A percentile compares a stretch with the other conserved stretches of the same genome.
Evolutionary conservation across 768 basidiomycete genomes (phyloP).

Genomic region (Amanita exitialis): DNA sequence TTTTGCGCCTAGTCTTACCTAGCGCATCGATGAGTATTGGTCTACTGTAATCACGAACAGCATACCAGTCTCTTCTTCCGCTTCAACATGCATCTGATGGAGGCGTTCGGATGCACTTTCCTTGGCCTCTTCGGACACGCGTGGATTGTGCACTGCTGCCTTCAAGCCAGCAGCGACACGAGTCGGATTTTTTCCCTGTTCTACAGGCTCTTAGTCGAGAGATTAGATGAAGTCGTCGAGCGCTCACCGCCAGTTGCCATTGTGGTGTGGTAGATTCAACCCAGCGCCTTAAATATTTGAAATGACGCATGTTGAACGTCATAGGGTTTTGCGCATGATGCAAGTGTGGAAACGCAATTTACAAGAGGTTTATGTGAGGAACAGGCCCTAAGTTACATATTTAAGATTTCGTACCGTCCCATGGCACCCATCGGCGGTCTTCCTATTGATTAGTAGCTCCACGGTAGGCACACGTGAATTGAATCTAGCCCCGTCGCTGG

Average conservation of each 20-base stretch:
- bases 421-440: neutral
- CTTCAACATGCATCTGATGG: slow-evolving; percentile 19
- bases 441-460: slow-evolving; percentile 3
- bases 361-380: neutral
- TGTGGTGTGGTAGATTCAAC: neutral
- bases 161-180: slow-evolving; percentile 39
- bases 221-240: neutral
- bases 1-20: neutral
- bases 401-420: no score
- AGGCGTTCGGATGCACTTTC: slow-evolving; percentile 35
- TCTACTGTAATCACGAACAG: neutral
- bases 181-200: slow-evolving; percentile 9
- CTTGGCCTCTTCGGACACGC: slow-evolving; percentile 47
- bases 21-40: neutral
- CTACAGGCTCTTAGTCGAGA: neutral
- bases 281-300: neutral
- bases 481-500: neutral
- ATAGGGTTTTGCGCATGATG: neutral
- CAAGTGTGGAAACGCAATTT: slow-evolving; percentile 1
- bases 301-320: neutral
- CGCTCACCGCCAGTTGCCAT: slow-evolving; percentile 2
- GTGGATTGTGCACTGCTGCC: slow-evolving; percentile 48
- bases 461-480: neutral
- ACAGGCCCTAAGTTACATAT: no score
- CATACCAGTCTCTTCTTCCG: neutral